A percentile compares a stretch with the other conserved stretches of the same genome.
These are phyloP conservation scores for Rugosomyces carneus DNA, from an alignment of 1,284 basidiomycete species.

Conservation along the genomic window DNA sequence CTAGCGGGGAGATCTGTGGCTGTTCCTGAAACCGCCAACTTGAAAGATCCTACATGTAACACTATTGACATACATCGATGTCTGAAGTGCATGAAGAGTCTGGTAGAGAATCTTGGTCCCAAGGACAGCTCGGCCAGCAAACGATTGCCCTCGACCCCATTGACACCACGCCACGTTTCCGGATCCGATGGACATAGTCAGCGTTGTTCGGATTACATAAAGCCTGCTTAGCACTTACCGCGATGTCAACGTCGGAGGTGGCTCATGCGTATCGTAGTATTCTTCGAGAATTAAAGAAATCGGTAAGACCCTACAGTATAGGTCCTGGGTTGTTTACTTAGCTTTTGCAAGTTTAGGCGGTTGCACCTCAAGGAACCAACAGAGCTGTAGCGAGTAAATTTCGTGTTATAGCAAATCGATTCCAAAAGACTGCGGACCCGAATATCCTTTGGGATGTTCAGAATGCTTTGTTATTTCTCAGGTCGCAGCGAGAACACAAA, in stretches of 20 bases:
- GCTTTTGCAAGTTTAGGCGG: slow-evolving; percentile 18
- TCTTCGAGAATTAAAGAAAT: slow-evolving; percentile 36
- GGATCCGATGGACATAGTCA: too few species aligned
- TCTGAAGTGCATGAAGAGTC: too few species aligned
- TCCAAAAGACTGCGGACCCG: slow-evolving; percentile 22
- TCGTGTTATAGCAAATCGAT: slow-evolving; percentile 51
- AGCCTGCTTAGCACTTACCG: too few species aligned
- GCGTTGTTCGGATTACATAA: too few species aligned
- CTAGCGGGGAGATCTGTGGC: slow-evolving; percentile 47
- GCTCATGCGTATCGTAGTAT: slow-evolving; percentile 32
- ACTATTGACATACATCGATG: too few species aligned
- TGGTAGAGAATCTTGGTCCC: too few species aligned
- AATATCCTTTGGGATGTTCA: slow-evolving; percentile 44
- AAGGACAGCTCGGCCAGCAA: too few species aligned
- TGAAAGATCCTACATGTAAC: too few species aligned
- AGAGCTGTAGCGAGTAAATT: slow-evolving; percentile 39
- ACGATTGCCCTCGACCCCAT: too few species aligned
- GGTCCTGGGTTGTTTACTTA: background rate
- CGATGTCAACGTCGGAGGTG: slow-evolving; percentile 23
- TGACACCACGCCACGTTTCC: too few species aligned
- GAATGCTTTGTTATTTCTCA: slow-evolving; percentile 68
- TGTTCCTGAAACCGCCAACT: slow-evolving; percentile 39
- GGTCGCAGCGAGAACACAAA: slow-evolving; percentile 57
- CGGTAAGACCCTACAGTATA: slow-evolving; percentile 22
- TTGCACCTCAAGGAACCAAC: slow-evolving; percentile 28